Base-by-base conservation (phyloP, 345 rosid species). In the Viola odorata region DNA sequence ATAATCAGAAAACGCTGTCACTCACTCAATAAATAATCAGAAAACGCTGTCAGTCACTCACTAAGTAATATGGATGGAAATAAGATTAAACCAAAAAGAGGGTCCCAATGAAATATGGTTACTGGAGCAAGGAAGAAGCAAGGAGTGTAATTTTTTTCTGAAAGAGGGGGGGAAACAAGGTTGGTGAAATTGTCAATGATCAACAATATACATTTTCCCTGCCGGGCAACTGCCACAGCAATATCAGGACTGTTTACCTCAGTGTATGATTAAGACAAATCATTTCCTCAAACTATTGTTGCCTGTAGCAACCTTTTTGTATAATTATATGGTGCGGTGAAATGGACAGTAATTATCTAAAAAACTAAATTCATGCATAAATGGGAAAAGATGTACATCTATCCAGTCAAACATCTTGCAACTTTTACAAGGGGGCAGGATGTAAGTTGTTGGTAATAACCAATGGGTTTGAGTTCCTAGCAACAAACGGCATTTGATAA, bases 11-110 rank as follows among this genome's bases (percentile, higher is more conserved):
- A 39, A 48, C n/a, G 5, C 15, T 5, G n/a, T n/a, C 58, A 56
- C 69, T n/a, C 54, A 45, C 14, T 39, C 42, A 42, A 12, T 57
- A 53, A 72, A 41, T 32, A 55, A 12, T 63, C 44, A 32, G 61
- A 44, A 44, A 39, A 48, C n/a, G 5, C 15, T 5, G n/a, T n/a
- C 58, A 56, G n/a, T n/a, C n/a, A n/a, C 69, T 23, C 32, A 23
- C 32, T 2, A 2, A 23, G 32, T 23, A 23, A 2, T 23, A 23
- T 23, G 32, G 32, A 23, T 23, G 32, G 32, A 23, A 0, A 23
- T 23, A 23, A 23, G 32, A 23, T 23, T 23, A 23, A 23, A 23
- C 32, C 32, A 23, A 23, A 23, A 23, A 23, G 32, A 23, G 32
- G 32, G 32, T 23, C 32, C 32, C 32, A 23, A 23, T 23, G 1